Percentiles rank a stretch among this genome's conserved stretches.
These are phyloP conservation scores for Alternaria brassicicola DNA, from an alignment of 2,329 filamentous ascomycete species.

Conservation along the genomic window DNA sequence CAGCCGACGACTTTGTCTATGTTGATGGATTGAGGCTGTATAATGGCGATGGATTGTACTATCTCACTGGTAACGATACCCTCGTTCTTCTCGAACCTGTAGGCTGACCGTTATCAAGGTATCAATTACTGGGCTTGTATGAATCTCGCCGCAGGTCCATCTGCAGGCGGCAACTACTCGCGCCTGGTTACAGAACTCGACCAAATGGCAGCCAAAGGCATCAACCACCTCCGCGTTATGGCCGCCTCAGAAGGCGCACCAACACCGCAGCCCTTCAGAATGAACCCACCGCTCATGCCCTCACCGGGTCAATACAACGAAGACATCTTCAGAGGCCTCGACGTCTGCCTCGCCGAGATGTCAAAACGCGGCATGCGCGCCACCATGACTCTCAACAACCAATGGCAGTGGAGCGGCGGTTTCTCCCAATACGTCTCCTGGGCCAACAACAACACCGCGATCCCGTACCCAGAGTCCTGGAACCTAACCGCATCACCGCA, in stretches of 20 bases:
- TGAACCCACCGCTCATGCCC: conserved; percentile 47
- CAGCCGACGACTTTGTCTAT: conserved; percentile 45
- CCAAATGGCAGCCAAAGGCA: conserved; percentile 49
- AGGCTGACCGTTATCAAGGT: conserved; percentile 23
- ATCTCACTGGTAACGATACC: conserved; percentile 37
- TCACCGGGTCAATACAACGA: conserved; percentile 50
- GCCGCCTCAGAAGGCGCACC: conserved; percentile 49
- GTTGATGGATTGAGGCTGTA: conserved; percentile 45
- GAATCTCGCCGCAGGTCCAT: conserved; percentile 47
- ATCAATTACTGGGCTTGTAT: conserved; percentile 52
- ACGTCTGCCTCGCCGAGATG: conserved; percentile 50
- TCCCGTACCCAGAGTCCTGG: conserved; percentile 49
- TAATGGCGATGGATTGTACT: conserved; percentile 43
- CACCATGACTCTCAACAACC: conserved; percentile 49
- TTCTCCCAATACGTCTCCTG: conserved; percentile 50
- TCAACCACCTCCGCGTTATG: conserved; percentile 52
- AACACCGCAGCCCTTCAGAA: conserved; percentile 49
- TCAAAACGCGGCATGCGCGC: conserved; percentile 49
- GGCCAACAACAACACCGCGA: conserved; percentile 44
- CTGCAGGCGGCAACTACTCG: conserved; percentile 46
- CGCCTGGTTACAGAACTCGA: conserved; percentile 49
- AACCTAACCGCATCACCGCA: conserved; percentile 48
- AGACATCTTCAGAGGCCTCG: conserved; percentile 46
- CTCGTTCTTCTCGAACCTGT: too few relatives aligned
- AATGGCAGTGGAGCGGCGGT: conserved; percentile 51